Base-by-base conservation (phyloP, 495 filamentous ascomycete genomes). In the Lasiosphaeria hispida region DNA sequence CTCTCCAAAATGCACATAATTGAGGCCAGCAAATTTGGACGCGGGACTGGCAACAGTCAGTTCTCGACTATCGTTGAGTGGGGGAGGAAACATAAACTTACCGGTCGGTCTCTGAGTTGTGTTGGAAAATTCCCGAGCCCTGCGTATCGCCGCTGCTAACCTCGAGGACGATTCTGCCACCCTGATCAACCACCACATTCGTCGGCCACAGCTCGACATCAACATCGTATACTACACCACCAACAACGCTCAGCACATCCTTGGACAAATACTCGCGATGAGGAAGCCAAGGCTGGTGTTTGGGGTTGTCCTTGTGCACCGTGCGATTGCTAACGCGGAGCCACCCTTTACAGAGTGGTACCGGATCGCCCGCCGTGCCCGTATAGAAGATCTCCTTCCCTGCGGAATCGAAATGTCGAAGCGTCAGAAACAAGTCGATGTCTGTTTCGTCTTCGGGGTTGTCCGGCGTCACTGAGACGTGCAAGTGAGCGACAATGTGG, bases 161-260 rank as follows among this genome's bases (percentile, higher is more conserved):
- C 63, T 88, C 83, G n/a, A 88, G 69, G 11, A 84, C 72, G 34
- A 87, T 60, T 59, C 70, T 76, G 0, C 74, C 76, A 0, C 83
- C 82, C 42, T 73, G 70, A 44, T 77, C 77, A 11, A 86, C 77
- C 5, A 89, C 76, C 0, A 86, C 82, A 65, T 86, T 86, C 0
- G 84, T 88, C 13, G 86, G 86, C 86, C 85, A 88, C 4, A 88
- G 64, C 71, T 89, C 86, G 9, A 89, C 75, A 60, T 87, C 85
- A 0, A 88, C 83, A 0, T 65, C 65, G 57, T 89, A 88, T 4
- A 87, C 76, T 56, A 83, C 77, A 0, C 78, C 80, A 0, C 76
- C 70, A 23, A 80, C 73, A 0, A 87, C 81, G 11, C 75, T 73
- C 35, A 75, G 75, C 4, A 81, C 79, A 53, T 87, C 85, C 0